Evolutionary conservation across 2,329 filamentous ascomycete species (phyloP), one percentile per base, ranked within the genome.

Genomic region (Paracamarosporium sp.): DNA sequence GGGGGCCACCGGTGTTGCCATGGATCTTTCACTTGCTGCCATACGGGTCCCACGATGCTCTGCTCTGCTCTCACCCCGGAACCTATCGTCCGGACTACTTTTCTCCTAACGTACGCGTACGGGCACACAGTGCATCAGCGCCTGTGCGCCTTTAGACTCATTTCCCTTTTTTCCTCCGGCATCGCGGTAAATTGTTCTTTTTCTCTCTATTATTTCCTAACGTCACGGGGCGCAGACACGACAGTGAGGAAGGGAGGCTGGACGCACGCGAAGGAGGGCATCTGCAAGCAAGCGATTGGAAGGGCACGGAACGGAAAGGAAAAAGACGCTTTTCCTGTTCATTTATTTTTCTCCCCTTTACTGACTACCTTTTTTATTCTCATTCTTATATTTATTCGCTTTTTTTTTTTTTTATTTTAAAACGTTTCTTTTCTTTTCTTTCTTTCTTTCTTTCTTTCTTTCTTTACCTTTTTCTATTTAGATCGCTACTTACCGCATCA

Each of bases 121-220:
- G n/a, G n/a, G n/a, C n/a, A n/a, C n/a, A n/a, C n/a, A n/a, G n/a
- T n/a, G n/a, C n/a, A n/a, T n/a, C n/a, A n/a, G n/a, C n/a, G n/a
- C n/a, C n/a, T n/a, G n/a, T n/a, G n/a, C 60, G 55, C 59, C 61
- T 70, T 58, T 72, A 72, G 70, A 73, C 63, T 65, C 63, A 48
- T 17, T 11, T 28, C n/a, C n/a, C n/a, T 40, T 66, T 61, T 59
- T 56, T 51, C 64, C 63, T 20, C 66, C 63, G 70, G 71, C 69
- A 73, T 73, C 57, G 58, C 66, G 68, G 68, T 66, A 70, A 65
- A 64, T 62, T 69, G 63, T 71, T 73, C 68, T 63, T 59, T 55
- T 60, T 59, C 25, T 55, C 47, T 41, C 59, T 65, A 61, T 64
- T 56, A 41, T 60, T 61, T 59, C 60, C 20, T 50, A 40, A 61